These are phyloP conservation scores for Thalassiosira hispida DNA, from an alignment of 352 stramenopile species.

Conservation along the genomic window DNA sequence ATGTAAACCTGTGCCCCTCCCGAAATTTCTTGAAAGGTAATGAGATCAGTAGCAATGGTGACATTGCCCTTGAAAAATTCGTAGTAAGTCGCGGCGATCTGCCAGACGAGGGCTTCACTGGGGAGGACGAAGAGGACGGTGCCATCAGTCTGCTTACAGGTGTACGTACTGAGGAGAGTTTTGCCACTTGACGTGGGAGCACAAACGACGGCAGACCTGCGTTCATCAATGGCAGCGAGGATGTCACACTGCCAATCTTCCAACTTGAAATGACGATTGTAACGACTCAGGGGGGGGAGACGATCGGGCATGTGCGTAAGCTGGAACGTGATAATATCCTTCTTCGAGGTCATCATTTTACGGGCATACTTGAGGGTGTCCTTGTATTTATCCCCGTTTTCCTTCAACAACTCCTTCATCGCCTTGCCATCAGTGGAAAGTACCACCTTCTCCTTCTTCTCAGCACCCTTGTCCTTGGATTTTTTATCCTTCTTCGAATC, in stretches of 20 bases:
- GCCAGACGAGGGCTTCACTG: constrained; percentile 97
- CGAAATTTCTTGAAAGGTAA: constrained; percentile 84
- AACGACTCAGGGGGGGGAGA: constrained; percentile 87
- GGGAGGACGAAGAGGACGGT: constrained; percentile 92
- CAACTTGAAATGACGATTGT: constrained; percentile 89
- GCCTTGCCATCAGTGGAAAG: constrained; percentile 65
- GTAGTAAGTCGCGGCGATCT: constrained; percentile 98
- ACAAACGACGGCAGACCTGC: constrained; percentile 96
- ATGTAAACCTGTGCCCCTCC: constrained; percentile 91
- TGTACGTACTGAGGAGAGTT: constrained; percentile 92
- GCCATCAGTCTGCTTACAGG: constrained; percentile 79
- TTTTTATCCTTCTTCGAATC: constrained; percentile 77
- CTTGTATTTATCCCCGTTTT: constrained; percentile 79
- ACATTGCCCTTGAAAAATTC: constrained; percentile 96
- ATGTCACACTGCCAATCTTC: constrained; percentile 98
- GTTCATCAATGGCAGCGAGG: constrained; percentile 93
- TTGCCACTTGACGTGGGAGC: constrained; percentile 97
- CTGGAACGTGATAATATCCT: constrained; percentile 85
- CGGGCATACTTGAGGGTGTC: constrained; percentile 83
- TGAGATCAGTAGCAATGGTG: constrained; percentile 92
- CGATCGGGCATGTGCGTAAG: constrained; percentile 87
- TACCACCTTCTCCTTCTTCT: constrained; percentile 71
- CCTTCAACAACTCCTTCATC: constrained; percentile 82
- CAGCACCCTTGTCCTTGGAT: constrained; percentile 69
- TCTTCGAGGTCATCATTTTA: constrained; percentile 80